Percentiles rank a stretch among this genome's conserved stretches.
Evolutionary conservation across 495 filamentous ascomycete species (phyloP).

Genomic region (Diplogelasinospora grovesii): DNA sequence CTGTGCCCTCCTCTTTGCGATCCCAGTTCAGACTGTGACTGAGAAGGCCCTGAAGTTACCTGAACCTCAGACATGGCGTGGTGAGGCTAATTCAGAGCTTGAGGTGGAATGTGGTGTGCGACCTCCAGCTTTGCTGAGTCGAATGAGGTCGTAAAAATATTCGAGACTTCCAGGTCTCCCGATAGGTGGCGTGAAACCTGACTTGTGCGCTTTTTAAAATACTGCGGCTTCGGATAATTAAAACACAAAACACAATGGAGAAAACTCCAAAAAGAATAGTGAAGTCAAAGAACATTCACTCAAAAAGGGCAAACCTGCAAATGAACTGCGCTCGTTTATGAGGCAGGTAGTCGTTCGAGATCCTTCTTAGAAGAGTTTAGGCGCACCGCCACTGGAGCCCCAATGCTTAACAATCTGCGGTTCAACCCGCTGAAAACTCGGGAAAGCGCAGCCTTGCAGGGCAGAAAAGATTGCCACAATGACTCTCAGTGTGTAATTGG

Average conservation of each 20-base stretch:
- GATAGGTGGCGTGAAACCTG: too few relatives aligned
- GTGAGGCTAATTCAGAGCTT: background rate
- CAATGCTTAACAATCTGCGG: too few relatives aligned
- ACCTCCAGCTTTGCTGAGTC: background rate
- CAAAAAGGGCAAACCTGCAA: too few relatives aligned
- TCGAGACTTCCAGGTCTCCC: too few relatives aligned
- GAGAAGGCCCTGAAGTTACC: background rate
- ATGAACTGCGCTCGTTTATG: too few relatives aligned
- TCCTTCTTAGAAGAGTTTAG: too few relatives aligned
- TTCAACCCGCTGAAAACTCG: too few relatives aligned
- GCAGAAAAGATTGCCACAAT: too few relatives aligned
- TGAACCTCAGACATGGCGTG: slow-evolving; percentile 6
- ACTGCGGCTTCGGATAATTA: slow-evolving; percentile 41
- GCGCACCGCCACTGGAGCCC: too few relatives aligned
- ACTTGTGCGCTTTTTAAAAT: slow-evolving; percentile 50
- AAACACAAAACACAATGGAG: slow-evolving; percentile 1
- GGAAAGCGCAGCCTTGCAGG: too few relatives aligned
- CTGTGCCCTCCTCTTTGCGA: slow-evolving; percentile 5
- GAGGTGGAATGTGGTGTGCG: background rate
- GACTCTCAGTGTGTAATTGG: too few relatives aligned
- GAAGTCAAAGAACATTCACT: background rate
- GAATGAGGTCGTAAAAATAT: background rate
- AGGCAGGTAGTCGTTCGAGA: too few relatives aligned
- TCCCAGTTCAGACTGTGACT: background rate
- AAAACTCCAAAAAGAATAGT: background rate